phyloP scores from a whole-genome alignment of 306 rosid species.

The Ormosia semicastrata region DNA sequence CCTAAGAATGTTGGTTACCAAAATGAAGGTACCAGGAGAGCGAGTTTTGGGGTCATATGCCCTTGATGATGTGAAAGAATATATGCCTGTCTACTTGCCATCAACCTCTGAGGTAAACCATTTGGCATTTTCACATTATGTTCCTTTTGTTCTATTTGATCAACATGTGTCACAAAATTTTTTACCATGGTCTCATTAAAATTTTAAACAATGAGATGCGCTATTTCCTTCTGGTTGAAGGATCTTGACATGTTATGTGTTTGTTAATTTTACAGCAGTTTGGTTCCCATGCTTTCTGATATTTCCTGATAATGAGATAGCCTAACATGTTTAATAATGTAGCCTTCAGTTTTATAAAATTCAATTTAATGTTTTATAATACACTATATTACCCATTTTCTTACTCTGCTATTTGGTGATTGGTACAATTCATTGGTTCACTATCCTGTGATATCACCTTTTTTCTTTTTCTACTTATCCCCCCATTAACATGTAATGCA shows the following conservation, averaged over 20 bases:
- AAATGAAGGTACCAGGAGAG: constrained; percentile 87
- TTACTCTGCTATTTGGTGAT: neutral
- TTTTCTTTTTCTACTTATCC: too few species aligned
- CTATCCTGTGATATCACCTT: neutral
- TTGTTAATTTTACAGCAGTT: neutral
- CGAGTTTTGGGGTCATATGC: constrained; percentile 76
- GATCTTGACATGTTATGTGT: neutral
- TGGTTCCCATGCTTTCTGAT: too few species aligned
- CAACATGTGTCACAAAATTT: neutral
- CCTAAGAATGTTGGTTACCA: constrained; percentile 8
- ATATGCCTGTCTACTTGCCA: constrained; percentile 63
- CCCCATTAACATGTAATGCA: neutral
- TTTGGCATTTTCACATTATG: constrained; percentile 4
- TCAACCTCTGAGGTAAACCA: constrained; percentile 75
- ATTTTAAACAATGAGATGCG: neutral
- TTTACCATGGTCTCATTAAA: neutral
- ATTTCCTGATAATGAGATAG: too few species aligned
- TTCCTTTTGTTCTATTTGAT: neutral
- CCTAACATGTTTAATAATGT: too few species aligned
- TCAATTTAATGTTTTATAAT: too few species aligned
- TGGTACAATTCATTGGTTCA: neutral
- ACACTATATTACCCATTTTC: neutral
- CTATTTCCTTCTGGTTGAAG: neutral
- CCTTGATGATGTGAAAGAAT: constrained; percentile 87
- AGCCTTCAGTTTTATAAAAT: too few species aligned